Evolutionary conservation across 495 filamentous ascomycete genomes (phyloP), one percentile per base, ranked within the genome.

Genomic region (Penicillium bovifimosum): DNA sequence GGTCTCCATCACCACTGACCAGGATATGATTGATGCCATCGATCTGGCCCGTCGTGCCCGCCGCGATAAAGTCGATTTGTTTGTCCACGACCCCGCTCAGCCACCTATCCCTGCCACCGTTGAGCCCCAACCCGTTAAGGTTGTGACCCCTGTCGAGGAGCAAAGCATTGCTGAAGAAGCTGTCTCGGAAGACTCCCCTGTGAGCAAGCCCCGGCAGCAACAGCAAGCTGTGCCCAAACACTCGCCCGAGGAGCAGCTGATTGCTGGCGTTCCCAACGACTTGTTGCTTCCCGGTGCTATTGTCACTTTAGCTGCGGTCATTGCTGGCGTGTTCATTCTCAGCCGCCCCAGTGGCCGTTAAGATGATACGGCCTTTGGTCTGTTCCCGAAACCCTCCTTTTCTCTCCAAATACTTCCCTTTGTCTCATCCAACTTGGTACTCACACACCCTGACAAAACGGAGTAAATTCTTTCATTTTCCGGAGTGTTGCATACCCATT

Each of bases 1-100:
- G 8, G 93, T 99, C 17, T 96, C 91, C 41, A 95, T 99, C 66
- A 99, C 95, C 24, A 96, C 91, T 0, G 91, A 96, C 63, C 84
- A 87, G 50, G 93, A 99, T 65, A 80, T 99, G 33, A 67, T 92
- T 3, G 93, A 99, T 67, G 91, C 93, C 5, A 90, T 99, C 52
- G 72, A 82, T 10, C 80, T 96, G 26, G 86, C 95, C 2, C 85
- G 87, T 40, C 86, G 85, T 13, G 77, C 81, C 40, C 83, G 74
- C 49, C 82, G 81, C 33, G 92, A 96, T 50, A 99, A 97, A 77
- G 93, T 99, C 28, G 92, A 99, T 58, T 76, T 99, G 9, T 97
- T 96, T 61, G 91, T 99, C 45, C 93, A 97, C 64, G 88, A 99
- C 63, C 93, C 92, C 8, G 78, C 87, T 38, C 87, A 90, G 63